Conservation (phyloP, 2,329 filamentous ascomycete genomes). For the Plenodomus biglobosus region DNA sequence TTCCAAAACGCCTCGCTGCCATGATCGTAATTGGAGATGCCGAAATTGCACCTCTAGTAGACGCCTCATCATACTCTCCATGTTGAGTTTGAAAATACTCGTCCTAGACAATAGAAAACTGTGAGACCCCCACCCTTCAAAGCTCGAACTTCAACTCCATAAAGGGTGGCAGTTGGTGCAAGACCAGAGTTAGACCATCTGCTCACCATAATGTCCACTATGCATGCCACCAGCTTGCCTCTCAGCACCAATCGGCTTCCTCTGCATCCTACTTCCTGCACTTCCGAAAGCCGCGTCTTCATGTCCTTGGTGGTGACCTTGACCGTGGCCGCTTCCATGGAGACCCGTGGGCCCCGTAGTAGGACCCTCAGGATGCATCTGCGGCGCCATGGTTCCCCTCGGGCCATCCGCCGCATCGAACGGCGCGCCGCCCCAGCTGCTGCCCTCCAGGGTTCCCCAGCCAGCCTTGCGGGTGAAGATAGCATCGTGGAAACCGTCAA, state of each 20-base stretch:
- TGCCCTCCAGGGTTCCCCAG: constrained; percentile 55
- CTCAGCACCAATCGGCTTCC: constrained; percentile 33
- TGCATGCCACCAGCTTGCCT: constrained; percentile 3
- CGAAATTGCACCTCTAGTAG: too few relatives aligned
- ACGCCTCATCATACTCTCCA: too few relatives aligned
- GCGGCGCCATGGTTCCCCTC: constrained; percentile 33
- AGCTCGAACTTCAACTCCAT: too few relatives aligned
- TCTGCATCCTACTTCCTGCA: constrained; percentile 25
- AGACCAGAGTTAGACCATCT: constrained; percentile 29
- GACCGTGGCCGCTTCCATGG: constrained; percentile 13
- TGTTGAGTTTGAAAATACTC: too few relatives aligned
- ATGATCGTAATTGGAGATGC: too few relatives aligned
- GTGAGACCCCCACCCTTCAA: too few relatives aligned
- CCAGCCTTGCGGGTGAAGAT: constrained; percentile 62
- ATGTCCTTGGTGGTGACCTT: constrained; percentile 16
- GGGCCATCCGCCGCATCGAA: constrained; percentile 46
- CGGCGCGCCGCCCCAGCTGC: constrained; percentile 47
- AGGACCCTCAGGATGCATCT: constrained; percentile 30
- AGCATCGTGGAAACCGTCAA: constrained; percentile 54
- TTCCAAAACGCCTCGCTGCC: too few relatives aligned
- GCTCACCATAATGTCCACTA: constrained; percentile 16
- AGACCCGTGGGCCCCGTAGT: background rate
- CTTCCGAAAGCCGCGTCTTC: constrained; percentile 17
- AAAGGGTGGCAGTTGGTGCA: too few relatives aligned
- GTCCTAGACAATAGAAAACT: too few relatives aligned